Conservation (phyloP, 441 rosid genomes). For the Euphorbia schlechtendalii region DNA sequence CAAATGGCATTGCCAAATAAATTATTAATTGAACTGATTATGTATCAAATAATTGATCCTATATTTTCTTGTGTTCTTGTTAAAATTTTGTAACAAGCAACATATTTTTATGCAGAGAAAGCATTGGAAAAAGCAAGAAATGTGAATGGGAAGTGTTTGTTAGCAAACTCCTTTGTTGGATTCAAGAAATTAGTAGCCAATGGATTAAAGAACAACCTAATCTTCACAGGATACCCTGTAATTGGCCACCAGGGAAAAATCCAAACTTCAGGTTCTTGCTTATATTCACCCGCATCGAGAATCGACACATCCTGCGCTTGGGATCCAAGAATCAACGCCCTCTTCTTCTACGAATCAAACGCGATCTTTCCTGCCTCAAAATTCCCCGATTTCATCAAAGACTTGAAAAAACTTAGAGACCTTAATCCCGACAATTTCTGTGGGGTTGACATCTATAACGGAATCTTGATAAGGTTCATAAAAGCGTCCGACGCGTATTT, state of each 20-base stretch:
- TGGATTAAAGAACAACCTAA: constrained; percentile 57
- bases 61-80: too few relatives aligned
- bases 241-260: constrained; percentile 70
- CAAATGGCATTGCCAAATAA: too few relatives aligned
- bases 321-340: constrained; percentile 72
- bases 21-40: too few relatives aligned
- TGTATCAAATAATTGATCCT: too few relatives aligned
- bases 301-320: constrained; percentile 57
- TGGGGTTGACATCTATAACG: constrained; percentile 65
- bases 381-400: constrained; percentile 48
- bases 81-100: too few relatives aligned
- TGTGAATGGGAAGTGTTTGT: constrained; percentile 47
- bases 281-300: constrained; percentile 45
- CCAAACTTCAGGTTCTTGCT: constrained; percentile 77
- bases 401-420: constrained; percentile 59
- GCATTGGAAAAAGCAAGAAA: constrained; percentile 37
- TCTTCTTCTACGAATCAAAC: constrained; percentile 64
- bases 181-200: constrained; percentile 57
- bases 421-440: constrained; percentile 48
- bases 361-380: constrained; percentile 52
- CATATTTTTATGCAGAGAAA: constrained; percentile 42
- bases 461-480: constrained; percentile 61
- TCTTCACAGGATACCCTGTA: constrained; percentile 74
- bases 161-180: constrained; percentile 48
- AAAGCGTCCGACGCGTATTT: constrained; percentile 67